phyloP scores from a whole-genome alignment of 2,329 filamentous ascomycete species.

The Didymella pomorum region DNA sequence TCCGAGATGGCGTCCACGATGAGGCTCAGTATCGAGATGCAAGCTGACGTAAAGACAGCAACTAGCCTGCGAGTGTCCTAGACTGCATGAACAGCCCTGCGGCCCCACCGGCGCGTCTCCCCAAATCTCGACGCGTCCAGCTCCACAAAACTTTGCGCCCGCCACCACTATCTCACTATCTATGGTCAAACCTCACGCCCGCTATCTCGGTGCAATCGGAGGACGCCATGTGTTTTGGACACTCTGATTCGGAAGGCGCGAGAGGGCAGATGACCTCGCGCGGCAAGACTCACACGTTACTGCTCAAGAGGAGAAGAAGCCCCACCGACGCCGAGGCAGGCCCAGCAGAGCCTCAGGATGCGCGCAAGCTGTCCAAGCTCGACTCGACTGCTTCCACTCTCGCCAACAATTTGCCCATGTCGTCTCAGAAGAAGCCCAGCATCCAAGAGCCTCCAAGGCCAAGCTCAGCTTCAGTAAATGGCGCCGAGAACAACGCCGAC shows the following conservation, averaged over 20 bases:
- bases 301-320: conserved; percentile 17
- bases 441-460: not conserved
- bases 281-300: not conserved
- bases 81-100: conserved; percentile 9
- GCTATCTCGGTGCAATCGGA: conserved; percentile 2
- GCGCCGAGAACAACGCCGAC: not conserved
- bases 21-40: conserved; percentile 23
- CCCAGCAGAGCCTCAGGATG: not conserved
- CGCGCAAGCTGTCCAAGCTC: conserved; percentile 13
- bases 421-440: not conserved
- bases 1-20: conserved; percentile 11
- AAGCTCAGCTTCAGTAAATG: not conserved
- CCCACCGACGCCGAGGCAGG: not conserved
- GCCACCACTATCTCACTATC: not conserved
- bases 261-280: not conserved
- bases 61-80: conserved; percentile 22
- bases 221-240: conserved; percentile 12
- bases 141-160: not conserved
- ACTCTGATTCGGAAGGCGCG: conserved; percentile 6
- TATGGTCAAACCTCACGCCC: conserved; percentile 5
- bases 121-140: conserved; percentile 4
- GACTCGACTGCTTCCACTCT: conserved; percentile 8
- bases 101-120: conserved; percentile 26
- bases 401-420: not conserved
- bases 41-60: conserved; percentile 32